Percentiles rank a stretch among this genome's conserved stretches.
Evolutionary conservation across 1,284 basidiomycete genomes (phyloP).

Genomic region (Trichosporon faecale): DNA sequence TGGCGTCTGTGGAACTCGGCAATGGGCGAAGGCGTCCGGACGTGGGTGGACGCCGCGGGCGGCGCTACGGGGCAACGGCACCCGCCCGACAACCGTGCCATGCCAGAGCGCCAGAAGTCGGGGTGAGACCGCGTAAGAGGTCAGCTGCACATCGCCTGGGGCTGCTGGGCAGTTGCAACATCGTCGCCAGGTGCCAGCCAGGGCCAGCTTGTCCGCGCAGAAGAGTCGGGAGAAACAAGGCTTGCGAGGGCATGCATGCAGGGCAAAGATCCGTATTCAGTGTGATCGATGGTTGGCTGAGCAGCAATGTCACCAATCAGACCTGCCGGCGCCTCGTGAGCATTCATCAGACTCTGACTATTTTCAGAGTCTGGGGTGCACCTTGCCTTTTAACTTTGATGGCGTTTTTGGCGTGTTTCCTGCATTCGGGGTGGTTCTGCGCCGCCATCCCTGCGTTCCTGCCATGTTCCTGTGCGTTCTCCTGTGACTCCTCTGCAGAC

Average conservation of each 20-base stretch:
- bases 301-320: background rate
- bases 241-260: background rate
- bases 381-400: background rate
- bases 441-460: background rate
- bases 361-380: slow-evolving; percentile 3
- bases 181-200: background rate
- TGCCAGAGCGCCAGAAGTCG: background rate
- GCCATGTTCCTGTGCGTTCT: background rate
- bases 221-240: background rate
- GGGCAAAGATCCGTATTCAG: slow-evolving; percentile 5
- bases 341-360: background rate
- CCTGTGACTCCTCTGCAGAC: background rate
- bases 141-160: background rate
- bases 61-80: background rate
- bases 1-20: background rate
- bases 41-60: background rate
- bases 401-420: slow-evolving; percentile 2
- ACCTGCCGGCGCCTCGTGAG: background rate
- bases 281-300: background rate
- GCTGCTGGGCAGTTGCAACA: background rate
- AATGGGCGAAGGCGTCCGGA: background rate
- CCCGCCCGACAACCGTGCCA: background rate
- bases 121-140: background rate
- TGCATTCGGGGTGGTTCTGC: background rate
- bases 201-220: background rate